A percentile compares a stretch with the other conserved stretches of the same genome.
Conservation (phyloP, 1,284 basidiomycete genomes). For the Heterobasidion irregulare region DNA sequence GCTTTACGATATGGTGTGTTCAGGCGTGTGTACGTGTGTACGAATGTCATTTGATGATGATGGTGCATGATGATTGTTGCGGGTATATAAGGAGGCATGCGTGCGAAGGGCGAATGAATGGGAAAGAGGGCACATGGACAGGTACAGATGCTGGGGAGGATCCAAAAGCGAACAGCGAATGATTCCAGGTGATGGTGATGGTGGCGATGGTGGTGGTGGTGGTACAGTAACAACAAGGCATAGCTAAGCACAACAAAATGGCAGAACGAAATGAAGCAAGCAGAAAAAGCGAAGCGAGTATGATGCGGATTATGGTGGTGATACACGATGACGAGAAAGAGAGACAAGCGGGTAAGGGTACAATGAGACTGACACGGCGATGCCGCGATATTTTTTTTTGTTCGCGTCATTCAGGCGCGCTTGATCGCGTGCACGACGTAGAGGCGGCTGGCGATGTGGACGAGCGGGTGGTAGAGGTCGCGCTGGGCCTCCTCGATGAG, state of each 20-base stretch:
- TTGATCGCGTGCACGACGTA: constrained; percentile 52
- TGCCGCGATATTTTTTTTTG: too few relatives aligned
- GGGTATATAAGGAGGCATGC: constrained; percentile 6
- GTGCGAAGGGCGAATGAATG: constrained; percentile 1
- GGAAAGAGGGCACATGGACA: constrained; percentile 1
- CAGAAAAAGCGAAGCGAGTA: too few relatives aligned
- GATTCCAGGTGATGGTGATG: neutral
- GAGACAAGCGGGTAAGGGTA: neutral
- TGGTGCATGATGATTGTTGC: constrained; percentile 6
- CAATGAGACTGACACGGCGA: neutral
- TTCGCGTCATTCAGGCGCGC: too few relatives aligned
- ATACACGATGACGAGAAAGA: too few relatives aligned
- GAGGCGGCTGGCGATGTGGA: constrained; percentile 38
- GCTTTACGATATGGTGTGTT: constrained; percentile 10
- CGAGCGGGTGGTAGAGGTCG: constrained; percentile 55
- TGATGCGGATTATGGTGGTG: too few relatives aligned
- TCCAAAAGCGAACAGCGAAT: constrained; percentile 3
- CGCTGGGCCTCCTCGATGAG: constrained; percentile 53
- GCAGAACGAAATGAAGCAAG: too few relatives aligned
- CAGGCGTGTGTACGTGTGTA: constrained; percentile 9
- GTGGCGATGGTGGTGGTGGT: neutral
- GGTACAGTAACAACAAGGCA: neutral
- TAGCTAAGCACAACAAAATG: too few relatives aligned
- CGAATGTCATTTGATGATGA: constrained; percentile 12
- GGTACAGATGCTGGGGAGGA: neutral